Percentiles rank a stretch among this genome's conserved stretches.
Conservation (phyloP, 805 yeast species). For the Metschnikowia santaceciliae region DNA sequence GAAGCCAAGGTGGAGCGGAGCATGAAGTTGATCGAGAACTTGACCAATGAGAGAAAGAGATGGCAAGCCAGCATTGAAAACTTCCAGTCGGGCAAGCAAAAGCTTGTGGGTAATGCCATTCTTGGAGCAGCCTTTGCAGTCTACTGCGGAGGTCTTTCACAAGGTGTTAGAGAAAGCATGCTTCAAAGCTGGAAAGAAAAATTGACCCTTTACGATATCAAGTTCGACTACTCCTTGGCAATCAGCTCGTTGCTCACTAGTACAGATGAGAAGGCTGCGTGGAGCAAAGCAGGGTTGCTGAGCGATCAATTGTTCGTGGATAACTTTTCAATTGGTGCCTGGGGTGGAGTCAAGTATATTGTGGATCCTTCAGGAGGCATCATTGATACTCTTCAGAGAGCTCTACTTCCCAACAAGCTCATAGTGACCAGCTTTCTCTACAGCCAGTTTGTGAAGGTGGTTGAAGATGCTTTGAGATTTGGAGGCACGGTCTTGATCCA, state of each 20-base stretch:
- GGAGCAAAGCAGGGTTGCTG: constrained; percentile 54
- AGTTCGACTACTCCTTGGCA: constrained; percentile 32
- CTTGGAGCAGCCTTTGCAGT: constrained; percentile 58
- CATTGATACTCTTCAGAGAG: constrained; percentile 35
- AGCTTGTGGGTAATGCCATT: constrained; percentile 61
- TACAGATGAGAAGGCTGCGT: constrained; percentile 38
- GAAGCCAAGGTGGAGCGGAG: constrained; percentile 61
- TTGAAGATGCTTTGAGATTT: constrained; percentile 80
- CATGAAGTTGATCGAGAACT: constrained; percentile 52
- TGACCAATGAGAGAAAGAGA: constrained; percentile 64
- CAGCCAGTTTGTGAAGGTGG: constrained; percentile 55
- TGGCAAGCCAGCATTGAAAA: constrained; percentile 63
- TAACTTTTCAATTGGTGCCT: constrained; percentile 53
- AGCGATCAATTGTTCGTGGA: constrained; percentile 60
- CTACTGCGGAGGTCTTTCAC: constrained; percentile 59
- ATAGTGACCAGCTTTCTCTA: constrained; percentile 69
- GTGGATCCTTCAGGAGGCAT: constrained; percentile 60
- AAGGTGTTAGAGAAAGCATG: constrained; percentile 38
- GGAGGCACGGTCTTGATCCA: constrained; percentile 71
- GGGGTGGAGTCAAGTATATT: constrained; percentile 47
- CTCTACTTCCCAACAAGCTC: constrained; percentile 32
- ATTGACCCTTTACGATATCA: constrained; percentile 35
- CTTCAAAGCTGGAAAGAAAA: constrained; percentile 32
- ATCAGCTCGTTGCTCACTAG: constrained; percentile 37
- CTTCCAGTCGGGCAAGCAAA: constrained; percentile 44